Conservation (phyloP, 345 rosid genomes). For the Pistacia atlantica region DNA sequence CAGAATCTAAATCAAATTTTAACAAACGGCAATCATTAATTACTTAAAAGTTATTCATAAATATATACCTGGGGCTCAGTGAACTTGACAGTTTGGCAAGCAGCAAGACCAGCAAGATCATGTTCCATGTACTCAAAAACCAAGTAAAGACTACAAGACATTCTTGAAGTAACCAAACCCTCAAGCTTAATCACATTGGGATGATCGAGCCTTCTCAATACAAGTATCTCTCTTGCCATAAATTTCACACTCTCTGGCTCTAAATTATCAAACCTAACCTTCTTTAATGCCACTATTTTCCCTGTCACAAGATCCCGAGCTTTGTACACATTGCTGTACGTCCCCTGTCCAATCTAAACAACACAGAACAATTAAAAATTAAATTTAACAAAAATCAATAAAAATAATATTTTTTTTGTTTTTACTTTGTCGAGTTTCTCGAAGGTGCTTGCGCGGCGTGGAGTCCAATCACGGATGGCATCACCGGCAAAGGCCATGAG, state of each 20-base stretch:
- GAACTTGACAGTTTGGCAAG: conserved; percentile 73
- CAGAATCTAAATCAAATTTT: conserved; percentile 7
- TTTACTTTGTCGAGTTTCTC: conserved; percentile 86
- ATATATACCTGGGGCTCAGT: conserved; percentile 75
- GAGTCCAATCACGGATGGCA: conserved; percentile 70
- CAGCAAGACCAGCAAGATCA: conserved; percentile 87
- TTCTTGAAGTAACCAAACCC: conserved; percentile 87
- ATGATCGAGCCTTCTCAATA: conserved; percentile 68
- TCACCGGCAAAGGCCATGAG: conserved; percentile 75
- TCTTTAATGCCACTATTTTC: conserved; percentile 91
- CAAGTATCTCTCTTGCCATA: conserved; percentile 96
- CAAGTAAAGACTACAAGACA: conserved; percentile 86
- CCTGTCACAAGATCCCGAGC: conserved; percentile 81
- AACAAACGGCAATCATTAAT: not conserved
- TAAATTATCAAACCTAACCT: conserved; percentile 88
- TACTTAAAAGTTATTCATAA: not conserved
- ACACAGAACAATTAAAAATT: conserved; percentile 1
- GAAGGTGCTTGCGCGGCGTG: conserved; percentile 77
- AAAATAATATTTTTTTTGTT: conserved; percentile 7
- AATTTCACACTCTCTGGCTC: conserved; percentile 93
- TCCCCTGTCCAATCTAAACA: conserved; percentile 89
- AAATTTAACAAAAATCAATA: not conserved
- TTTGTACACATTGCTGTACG: conserved; percentile 92
- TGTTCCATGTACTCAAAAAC: conserved; percentile 95
- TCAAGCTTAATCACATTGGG: conserved; percentile 88